Percentiles rank a stretch among this genome's conserved stretches.
Evolutionary conservation across 202 grass and related monocot species (phyloP).

Genomic region (Zizania palustris): DNA sequence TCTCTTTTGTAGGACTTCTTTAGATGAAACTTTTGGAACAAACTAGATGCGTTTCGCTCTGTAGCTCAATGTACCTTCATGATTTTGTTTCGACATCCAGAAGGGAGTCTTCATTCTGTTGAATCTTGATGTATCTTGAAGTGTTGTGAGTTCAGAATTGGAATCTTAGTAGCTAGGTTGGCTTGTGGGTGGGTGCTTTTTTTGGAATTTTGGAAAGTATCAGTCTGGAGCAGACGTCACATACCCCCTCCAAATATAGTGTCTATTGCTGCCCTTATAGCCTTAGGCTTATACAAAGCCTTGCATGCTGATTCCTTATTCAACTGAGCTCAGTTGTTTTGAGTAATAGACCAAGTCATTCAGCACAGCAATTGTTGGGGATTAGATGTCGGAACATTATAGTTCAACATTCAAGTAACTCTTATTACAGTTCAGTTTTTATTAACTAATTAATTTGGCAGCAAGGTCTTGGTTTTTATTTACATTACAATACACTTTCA

Average conservation of each 20-base stretch:
- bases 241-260: slow-evolving; percentile 31
- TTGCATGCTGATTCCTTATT: slow-evolving; percentile 20
- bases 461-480: not conserved
- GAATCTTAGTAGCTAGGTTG: slow-evolving; percentile 45
- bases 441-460: slow-evolving; percentile 8
- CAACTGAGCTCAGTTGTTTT: slow-evolving; percentile 30
- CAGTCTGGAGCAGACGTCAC: slow-evolving; percentile 25
- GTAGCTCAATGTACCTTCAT: slow-evolving; percentile 22
- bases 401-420: slow-evolving; percentile 22
- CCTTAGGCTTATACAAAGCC: not conserved
- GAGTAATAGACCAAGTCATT: slow-evolving; percentile 16
- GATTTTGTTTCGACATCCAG: slow-evolving; percentile 16
- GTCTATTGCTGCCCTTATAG: not conserved
- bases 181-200: slow-evolving; percentile 34
- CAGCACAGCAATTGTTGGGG: not conserved
- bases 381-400: not conserved
- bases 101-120: not conserved
- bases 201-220: slow-evolving; percentile 42
- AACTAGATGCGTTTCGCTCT: slow-evolving; percentile 16
- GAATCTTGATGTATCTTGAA: not conserved
- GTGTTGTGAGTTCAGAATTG: not conserved
- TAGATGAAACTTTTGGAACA: slow-evolving; percentile 33
- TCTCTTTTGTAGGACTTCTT: slow-evolving; percentile 26
- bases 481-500: not conserved
- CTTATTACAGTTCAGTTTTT: not conserved